Evolutionary conservation across 768 basidiomycete genomes (phyloP), one percentile per base, ranked within the genome.

Genomic region (Lentinula boryana): DNA sequence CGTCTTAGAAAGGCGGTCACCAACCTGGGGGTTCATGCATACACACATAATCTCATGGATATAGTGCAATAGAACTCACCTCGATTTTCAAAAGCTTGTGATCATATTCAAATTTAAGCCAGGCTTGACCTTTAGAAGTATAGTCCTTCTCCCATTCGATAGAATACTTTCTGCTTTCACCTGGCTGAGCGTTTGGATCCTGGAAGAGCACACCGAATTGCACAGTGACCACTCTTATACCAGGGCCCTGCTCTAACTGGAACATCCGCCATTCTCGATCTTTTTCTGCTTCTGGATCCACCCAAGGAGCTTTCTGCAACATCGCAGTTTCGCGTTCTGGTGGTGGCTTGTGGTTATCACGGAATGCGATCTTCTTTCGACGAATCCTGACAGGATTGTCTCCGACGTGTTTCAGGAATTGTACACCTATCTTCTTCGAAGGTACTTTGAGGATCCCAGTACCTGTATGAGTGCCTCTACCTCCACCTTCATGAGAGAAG

Each of bases 171-270:
- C 71, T 71, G 7, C 67, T 72, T 7, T 63, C 66, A 2, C 66
- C 69, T 57, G 56, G 69, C 67, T 41, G 62, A 18, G 61, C 63
- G 59, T 65, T 38, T 73, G 65, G 58, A 5, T 62, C 59, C 18
- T 78, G 75, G 65, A 81, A 84, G 68, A 81, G 82, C 35, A 80
- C 64, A 23, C 91, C 90, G 63, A 91, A 85, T 69, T 92, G 90
- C 44, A 92, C 74, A 8, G 75, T 74, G 58, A 82, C 77, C 10
- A 92, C 74, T 33, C 85, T 83, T 23, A 90, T 72, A 10, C 74
- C 75, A 6, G 78, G 71, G 15, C 50, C 49, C 15, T 51, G 40
- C 38, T 78, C 68, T 10, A 88, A 74, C 3, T 76, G 70, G 27
- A 69, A 65, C 9, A 84, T 65, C 41, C 74, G 87, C 31, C 69